phyloP scores from a whole-genome alignment of 2,329 filamentous ascomycete species.

The Penicillium polonicum region DNA sequence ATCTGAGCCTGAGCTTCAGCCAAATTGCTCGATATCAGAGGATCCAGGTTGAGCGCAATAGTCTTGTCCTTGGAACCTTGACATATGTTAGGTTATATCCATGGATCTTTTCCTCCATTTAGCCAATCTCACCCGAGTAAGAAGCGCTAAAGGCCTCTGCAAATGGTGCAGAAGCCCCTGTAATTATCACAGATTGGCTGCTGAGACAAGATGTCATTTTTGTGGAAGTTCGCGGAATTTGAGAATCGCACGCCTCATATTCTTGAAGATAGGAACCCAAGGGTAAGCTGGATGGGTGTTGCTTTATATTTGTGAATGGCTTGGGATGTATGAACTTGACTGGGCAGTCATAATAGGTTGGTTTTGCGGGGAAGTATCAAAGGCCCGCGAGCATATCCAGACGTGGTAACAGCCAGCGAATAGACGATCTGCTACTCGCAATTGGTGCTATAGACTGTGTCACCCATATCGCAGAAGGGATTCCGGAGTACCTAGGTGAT shows the following conservation, averaged over 20 bases:
- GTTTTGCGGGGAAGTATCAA: not conserved
- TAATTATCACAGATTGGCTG: not conserved
- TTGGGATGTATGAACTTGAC: not conserved
- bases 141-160: not conserved
- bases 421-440: not conserved
- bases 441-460: no score
- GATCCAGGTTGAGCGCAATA: not conserved
- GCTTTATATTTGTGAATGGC: not conserved
- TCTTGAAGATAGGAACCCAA: not conserved
- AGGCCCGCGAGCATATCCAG: not conserved
- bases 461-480: no score
- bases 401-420: not conserved
- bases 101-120: not conserved
- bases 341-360: not conserved
- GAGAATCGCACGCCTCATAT: no score
- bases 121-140: not conserved
- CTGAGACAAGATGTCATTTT: not conserved
- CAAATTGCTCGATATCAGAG: not conserved
- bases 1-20: not conserved
- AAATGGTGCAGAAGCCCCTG: not conserved
- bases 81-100: not conserved
- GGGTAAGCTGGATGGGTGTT: not conserved
- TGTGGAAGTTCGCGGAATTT: no score
- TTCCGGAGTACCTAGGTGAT: no score
- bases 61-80: not conserved